These are phyloP conservation scores for Vararia minispora DNA, from an alignment of 768 basidiomycete species.

Conservation along the genomic window DNA sequence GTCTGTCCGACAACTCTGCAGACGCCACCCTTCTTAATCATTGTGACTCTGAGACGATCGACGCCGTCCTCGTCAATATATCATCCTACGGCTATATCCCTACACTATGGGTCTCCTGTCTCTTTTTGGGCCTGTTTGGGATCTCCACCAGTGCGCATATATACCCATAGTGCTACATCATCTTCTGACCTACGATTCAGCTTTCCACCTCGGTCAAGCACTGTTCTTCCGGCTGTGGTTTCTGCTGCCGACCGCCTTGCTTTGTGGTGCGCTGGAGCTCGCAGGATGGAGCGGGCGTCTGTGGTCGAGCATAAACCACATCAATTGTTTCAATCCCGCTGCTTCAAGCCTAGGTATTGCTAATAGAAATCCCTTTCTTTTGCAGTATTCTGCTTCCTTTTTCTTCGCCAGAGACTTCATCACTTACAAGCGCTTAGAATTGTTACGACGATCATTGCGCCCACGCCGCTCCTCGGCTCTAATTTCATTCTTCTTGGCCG, in stretches of 20 bases:
- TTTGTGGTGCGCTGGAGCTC: constrained; percentile 24
- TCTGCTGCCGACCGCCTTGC: constrained; percentile 22
- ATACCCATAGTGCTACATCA: neutral
- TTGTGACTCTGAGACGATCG: too few species aligned
- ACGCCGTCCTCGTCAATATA: too few species aligned
- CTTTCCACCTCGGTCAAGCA: constrained; percentile 19
- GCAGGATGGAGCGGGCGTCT: constrained; percentile 28
- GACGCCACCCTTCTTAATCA: too few species aligned
- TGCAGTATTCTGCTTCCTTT: too few species aligned
- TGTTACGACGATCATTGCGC: constrained; percentile 20
- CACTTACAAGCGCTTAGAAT: constrained; percentile 19
- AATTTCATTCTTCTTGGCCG: constrained; percentile 14
- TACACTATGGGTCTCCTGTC: constrained; percentile 5
- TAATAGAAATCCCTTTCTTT: neutral
- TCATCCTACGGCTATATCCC: constrained; percentile 9
- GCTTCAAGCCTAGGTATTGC: neutral
- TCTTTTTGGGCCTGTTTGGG: constrained; percentile 2
- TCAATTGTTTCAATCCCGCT: constrained; percentile 22
- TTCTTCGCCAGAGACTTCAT: too few species aligned
- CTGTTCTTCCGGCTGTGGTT: constrained; percentile 23
- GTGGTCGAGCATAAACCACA: constrained; percentile 23
- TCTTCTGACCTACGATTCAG: constrained; percentile 12
- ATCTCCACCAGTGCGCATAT: constrained; percentile 1
- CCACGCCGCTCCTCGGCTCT: constrained; percentile 12
- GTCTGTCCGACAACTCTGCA: too few species aligned